Evolutionary conservation across 176 grass and related monocot genomes (phyloP).

Genomic region (Zoysia pacifica): DNA sequence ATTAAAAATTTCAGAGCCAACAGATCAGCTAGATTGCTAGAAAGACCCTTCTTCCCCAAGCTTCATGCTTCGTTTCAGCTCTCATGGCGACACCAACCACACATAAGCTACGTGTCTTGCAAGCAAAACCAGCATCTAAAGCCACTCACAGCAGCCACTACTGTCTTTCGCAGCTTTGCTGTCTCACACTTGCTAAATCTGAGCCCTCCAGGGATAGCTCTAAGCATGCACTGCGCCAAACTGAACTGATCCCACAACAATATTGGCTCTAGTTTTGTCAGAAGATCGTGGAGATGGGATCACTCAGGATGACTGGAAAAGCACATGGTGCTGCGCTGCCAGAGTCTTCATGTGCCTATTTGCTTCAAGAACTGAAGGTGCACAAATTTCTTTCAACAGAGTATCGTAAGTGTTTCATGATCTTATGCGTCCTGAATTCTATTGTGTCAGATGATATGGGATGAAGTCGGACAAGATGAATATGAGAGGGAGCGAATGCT

Average conservation of each 20-base stretch:
- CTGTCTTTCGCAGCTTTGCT: slow-evolving; percentile 41
- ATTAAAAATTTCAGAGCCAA: slow-evolving; percentile 32
- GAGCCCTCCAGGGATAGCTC: slow-evolving; percentile 39
- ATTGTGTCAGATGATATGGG: slow-evolving; percentile 84
- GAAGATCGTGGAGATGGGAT: slow-evolving; percentile 60
- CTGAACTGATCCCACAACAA: slow-evolving; percentile 19
- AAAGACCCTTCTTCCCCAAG: slow-evolving; percentile 60
- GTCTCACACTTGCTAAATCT: slow-evolving; percentile 46
- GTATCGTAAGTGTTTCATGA: not conserved
- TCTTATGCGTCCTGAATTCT: slow-evolving; percentile 18
- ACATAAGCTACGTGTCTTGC: slow-evolving; percentile 83
- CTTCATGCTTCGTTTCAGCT: slow-evolving; percentile 52
- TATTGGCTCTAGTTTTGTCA: slow-evolving; percentile 27
- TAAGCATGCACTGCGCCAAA: slow-evolving; percentile 38
- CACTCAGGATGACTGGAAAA: slow-evolving; percentile 56
- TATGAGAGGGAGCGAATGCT: slow-evolving; percentile 78
- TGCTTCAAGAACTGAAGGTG: slow-evolving; percentile 95
- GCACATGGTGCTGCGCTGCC: slow-evolving; percentile 44
- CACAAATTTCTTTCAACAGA: slow-evolving; percentile 18
- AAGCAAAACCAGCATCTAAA: slow-evolving; percentile 92
- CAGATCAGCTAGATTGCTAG: slow-evolving; percentile 36
- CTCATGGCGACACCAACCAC: slow-evolving; percentile 72
- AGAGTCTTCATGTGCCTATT: slow-evolving; percentile 81
- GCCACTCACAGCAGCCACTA: slow-evolving; percentile 62
- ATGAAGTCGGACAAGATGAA: slow-evolving; percentile 84